Percentiles rank a stretch among this genome's conserved stretches.
These are phyloP conservation scores for Lodderomyces oxycetoniae DNA, from an alignment of 1,139 yeast genomes.

Conservation along the genomic window DNA sequence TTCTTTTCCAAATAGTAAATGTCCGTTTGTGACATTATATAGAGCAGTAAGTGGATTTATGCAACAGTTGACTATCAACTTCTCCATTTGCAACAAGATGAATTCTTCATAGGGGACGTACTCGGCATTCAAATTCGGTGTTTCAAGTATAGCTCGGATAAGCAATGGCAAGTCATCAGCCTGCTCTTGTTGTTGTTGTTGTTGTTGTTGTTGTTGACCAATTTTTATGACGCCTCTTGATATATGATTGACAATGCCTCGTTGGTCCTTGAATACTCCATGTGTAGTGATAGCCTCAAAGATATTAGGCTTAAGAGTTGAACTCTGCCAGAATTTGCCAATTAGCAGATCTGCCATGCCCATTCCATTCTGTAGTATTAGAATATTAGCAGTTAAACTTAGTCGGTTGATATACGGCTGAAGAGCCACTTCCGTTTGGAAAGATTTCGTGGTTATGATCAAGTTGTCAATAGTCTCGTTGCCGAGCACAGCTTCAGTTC, in stretches of 20 bases:
- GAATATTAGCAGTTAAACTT: slow-evolving; percentile 43
- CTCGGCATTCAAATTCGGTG: slow-evolving; percentile 38
- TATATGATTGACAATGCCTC: slow-evolving; percentile 56
- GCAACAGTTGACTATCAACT: slow-evolving; percentile 68
- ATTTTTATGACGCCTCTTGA: slow-evolving; percentile 60
- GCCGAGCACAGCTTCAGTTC: neutral
- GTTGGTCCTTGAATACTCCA: slow-evolving; percentile 55
- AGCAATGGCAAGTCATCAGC: slow-evolving; percentile 23
- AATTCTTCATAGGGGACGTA: slow-evolving; percentile 51
- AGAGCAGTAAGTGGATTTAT: slow-evolving; percentile 72
- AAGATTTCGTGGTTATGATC: slow-evolving; percentile 61
- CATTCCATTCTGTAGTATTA: slow-evolving; percentile 76
- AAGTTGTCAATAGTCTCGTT: slow-evolving; percentile 41
- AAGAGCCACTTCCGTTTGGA: slow-evolving; percentile 48
- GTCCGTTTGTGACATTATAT: slow-evolving; percentile 70
- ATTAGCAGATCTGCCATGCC: slow-evolving; percentile 58
- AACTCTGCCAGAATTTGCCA: slow-evolving; percentile 23
- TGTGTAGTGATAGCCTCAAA: slow-evolving; percentile 77
- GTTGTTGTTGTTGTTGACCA: slow-evolving; percentile 10
- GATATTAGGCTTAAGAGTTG: slow-evolving; percentile 45
- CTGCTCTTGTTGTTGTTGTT: neutral
- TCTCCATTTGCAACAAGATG: slow-evolving; percentile 62
- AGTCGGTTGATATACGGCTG: slow-evolving; percentile 39
- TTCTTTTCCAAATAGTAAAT: slow-evolving; percentile 40
- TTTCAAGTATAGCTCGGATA: slow-evolving; percentile 26